A percentile compares a stretch with the other conserved stretches of the same genome.
These are phyloP conservation scores for Sporothrix brasiliensis DNA, from an alignment of 2,329 filamentous ascomycete genomes.

Conservation along the genomic window DNA sequence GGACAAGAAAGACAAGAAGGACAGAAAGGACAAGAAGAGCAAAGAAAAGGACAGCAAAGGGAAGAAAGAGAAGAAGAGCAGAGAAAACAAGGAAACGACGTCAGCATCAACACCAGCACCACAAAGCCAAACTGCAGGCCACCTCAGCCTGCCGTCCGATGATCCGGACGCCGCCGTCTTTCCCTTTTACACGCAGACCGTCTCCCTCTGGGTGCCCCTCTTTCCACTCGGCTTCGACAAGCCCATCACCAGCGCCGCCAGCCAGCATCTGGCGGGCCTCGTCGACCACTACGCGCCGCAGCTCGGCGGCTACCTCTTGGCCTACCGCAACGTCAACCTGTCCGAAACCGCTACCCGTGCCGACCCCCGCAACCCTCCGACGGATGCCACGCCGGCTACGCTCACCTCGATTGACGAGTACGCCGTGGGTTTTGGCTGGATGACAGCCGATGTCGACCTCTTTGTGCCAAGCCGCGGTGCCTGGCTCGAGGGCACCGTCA, in stretches of 20 bases:
- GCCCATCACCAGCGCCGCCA: constrained; percentile 70
- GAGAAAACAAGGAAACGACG: not conserved
- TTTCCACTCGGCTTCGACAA: constrained; percentile 70
- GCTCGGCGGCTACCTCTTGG: constrained; percentile 72
- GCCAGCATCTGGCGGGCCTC: constrained; percentile 74
- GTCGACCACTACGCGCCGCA: constrained; percentile 75
- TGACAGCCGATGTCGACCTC: constrained; percentile 82
- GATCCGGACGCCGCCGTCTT: constrained; percentile 45
- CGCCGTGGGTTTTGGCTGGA: constrained; percentile 82
- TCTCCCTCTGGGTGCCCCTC: constrained; percentile 78
- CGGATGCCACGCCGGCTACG: constrained; percentile 51
- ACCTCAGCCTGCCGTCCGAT: not conserved
- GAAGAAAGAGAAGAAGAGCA: not conserved
- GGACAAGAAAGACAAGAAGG: constrained; percentile 25
- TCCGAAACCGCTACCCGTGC: constrained; percentile 60
- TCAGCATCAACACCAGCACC: not conserved
- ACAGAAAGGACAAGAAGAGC: constrained; percentile 29
- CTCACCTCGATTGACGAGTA: constrained; percentile 73
- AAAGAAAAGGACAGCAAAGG: constrained; percentile 7
- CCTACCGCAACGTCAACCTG: constrained; percentile 70
- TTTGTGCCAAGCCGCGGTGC: constrained; percentile 76
- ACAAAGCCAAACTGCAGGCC: not conserved
- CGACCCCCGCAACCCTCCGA: constrained; percentile 48
- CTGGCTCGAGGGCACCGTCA: constrained; percentile 77
- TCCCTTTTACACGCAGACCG: constrained; percentile 77